These are phyloP conservation scores for Clavaria fumosa DNA, from an alignment of 768 basidiomycete genomes.

Conservation along the genomic window DNA sequence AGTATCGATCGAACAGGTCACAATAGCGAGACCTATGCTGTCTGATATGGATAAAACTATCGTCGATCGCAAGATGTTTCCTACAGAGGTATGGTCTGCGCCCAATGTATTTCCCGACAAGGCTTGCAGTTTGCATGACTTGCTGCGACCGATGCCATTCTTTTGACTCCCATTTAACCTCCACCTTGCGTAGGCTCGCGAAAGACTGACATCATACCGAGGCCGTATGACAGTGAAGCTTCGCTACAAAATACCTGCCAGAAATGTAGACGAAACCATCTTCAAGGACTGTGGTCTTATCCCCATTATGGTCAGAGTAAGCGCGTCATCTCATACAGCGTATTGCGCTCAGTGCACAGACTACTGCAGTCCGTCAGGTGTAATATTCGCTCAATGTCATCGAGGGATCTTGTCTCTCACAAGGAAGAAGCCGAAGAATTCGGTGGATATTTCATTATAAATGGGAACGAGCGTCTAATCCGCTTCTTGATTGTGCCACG, in stretches of 20 bases:
- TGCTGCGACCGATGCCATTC: neutral
- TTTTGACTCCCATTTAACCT: conserved; percentile 6
- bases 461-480: conserved; percentile 97
- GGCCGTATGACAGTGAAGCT: conserved; percentile 80
- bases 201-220: conserved; percentile 83
- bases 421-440: conserved; percentile 98
- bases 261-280: conserved; percentile 50
- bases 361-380: conserved; percentile 67
- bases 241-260: conserved; percentile 58
- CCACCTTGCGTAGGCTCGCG: conserved; percentile 52
- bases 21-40: conserved; percentile 74
- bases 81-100: conserved; percentile 82
- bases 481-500: conserved; percentile 94
- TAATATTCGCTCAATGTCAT: conserved; percentile 74
- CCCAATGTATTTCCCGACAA: too few species aligned
- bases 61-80: conserved; percentile 67
- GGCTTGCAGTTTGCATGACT: too few species aligned
- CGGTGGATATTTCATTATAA: conserved; percentile 96
- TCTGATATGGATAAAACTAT: conserved; percentile 67
- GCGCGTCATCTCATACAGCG: conserved; percentile 16
- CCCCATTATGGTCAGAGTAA: conserved; percentile 93
- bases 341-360: neutral
- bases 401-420: conserved; percentile 71
- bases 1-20: conserved; percentile 88
- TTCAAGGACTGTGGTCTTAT: conserved; percentile 83